Percentiles rank a stretch among this genome's conserved stretches.
phyloP scores from a whole-genome alignment of 2,329 filamentous ascomycete species.

The Sporothrix curviconia region DNA sequence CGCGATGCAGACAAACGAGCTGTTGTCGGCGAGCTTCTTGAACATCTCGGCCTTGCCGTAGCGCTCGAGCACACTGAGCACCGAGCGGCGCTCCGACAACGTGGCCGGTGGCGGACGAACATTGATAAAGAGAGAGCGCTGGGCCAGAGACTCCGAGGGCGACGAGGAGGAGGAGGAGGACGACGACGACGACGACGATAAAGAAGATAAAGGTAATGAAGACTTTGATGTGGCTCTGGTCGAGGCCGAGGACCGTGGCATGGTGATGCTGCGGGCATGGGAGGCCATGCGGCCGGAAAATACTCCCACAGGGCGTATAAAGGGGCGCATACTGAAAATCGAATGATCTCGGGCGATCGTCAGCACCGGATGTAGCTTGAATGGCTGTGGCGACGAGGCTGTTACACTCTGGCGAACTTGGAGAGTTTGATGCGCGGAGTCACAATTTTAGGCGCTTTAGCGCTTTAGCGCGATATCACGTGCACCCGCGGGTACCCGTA shows the following conservation, averaged over 20 bases:
- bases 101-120: slow-evolving; percentile 46
- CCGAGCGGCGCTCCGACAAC: slow-evolving; percentile 49
- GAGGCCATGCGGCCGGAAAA: not conserved
- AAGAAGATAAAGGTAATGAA: too few species aligned
- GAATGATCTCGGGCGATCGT: too few species aligned
- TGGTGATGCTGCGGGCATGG: not conserved
- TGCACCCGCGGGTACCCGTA: too few species aligned
- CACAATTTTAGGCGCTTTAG: not conserved
- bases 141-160: slow-evolving; percentile 2
- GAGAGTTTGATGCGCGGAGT: not conserved
- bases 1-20: slow-evolving; percentile 46
- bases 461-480: not conserved
- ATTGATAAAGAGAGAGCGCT: slow-evolving; percentile 38
- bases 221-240: not conserved
- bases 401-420: too few species aligned
- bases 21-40: slow-evolving; percentile 40
- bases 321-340: too few species aligned
- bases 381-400: too few species aligned
- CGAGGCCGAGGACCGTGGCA: not conserved
- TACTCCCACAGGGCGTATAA: too few species aligned
- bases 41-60: slow-evolving; percentile 47
- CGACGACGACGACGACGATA: not conserved
- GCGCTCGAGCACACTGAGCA: slow-evolving; percentile 45
- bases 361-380: too few species aligned
- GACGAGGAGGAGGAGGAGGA: not conserved